Conservation (phyloP, 257 asterid species). For the Lycium ferocissimum region DNA sequence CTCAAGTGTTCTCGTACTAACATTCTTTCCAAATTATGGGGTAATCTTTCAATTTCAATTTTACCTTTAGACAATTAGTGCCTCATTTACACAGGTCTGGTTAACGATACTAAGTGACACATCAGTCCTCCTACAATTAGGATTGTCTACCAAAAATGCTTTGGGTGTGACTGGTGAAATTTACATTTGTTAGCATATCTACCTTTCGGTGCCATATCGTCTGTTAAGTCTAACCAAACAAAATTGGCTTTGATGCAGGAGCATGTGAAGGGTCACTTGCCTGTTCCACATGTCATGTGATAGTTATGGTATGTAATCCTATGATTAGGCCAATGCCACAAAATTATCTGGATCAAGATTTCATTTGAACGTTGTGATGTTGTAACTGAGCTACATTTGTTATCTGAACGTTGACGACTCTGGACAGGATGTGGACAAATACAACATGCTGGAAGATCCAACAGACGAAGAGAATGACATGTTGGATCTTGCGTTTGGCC, state of each 20-base stretch:
- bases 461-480: slow-evolving; percentile 97
- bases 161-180: background rate
- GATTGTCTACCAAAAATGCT: background rate
- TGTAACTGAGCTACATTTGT: slow-evolving; percentile 1
- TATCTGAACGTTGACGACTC: slow-evolving; percentile 31
- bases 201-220: background rate
- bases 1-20: background rate
- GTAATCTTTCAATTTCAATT: background rate
- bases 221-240: background rate
- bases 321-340: background rate
- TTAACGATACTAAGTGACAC: background rate
- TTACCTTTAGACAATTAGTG: background rate
- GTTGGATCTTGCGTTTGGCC: slow-evolving; percentile 97
- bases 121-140: background rate
- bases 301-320: slow-evolving; percentile 74
- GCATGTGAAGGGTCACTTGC: slow-evolving; percentile 99
- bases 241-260: slow-evolving; percentile 51
- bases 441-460: slow-evolving; percentile 88
- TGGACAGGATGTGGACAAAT: slow-evolving; percentile 73
- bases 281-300: slow-evolving; percentile 96
- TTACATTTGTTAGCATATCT: slow-evolving; percentile 21
- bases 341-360: background rate
- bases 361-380: slow-evolving; percentile 14
- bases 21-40: background rate
- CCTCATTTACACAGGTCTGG: background rate